These are phyloP conservation scores for Wickerhamomyces xylosicus DNA, from an alignment of 805 yeast species.

Conservation along the genomic window DNA sequence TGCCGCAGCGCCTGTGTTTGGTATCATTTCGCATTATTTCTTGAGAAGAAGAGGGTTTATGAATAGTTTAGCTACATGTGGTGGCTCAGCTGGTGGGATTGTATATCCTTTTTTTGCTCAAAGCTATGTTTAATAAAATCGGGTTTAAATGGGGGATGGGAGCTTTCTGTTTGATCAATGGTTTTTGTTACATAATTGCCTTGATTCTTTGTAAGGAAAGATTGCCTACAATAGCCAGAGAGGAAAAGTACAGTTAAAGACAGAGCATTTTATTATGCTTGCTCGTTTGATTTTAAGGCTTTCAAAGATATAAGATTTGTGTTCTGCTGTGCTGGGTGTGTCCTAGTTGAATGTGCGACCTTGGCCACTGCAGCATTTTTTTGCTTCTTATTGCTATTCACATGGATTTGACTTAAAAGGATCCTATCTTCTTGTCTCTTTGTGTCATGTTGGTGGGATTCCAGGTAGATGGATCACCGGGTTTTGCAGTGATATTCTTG, in stretches of 20 bases:
- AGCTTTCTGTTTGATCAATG: slow-evolving; percentile 33
- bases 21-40: slow-evolving; percentile 39
- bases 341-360: slow-evolving; percentile 36
- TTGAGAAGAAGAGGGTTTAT: slow-evolving; percentile 30
- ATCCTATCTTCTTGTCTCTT: slow-evolving; percentile 33
- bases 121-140: slow-evolving; percentile 24
- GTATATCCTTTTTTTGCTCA: slow-evolving; percentile 33
- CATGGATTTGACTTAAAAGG: slow-evolving; percentile 30
- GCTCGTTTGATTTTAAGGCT: slow-evolving; percentile 25
- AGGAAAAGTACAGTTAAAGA: slow-evolving; percentile 17
- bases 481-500: slow-evolving; percentile 29
- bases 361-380: slow-evolving; percentile 34
- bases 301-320: slow-evolving; percentile 34
- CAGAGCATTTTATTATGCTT: slow-evolving; percentile 17
- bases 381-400: slow-evolving; percentile 38
- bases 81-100: slow-evolving; percentile 39
- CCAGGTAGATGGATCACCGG: slow-evolving; percentile 35
- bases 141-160: slow-evolving; percentile 46
- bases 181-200: slow-evolving; percentile 25
- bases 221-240: slow-evolving; percentile 23
- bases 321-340: slow-evolving; percentile 31
- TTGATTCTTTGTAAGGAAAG: slow-evolving; percentile 30
- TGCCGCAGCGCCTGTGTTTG: slow-evolving; percentile 29
- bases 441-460: slow-evolving; percentile 30
- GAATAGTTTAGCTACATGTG: slow-evolving; percentile 31